Evolutionary conservation across 768 basidiomycete species (phyloP), one percentile per base, ranked within the genome.

Genomic region (Pleurotus pulmonarius): DNA sequence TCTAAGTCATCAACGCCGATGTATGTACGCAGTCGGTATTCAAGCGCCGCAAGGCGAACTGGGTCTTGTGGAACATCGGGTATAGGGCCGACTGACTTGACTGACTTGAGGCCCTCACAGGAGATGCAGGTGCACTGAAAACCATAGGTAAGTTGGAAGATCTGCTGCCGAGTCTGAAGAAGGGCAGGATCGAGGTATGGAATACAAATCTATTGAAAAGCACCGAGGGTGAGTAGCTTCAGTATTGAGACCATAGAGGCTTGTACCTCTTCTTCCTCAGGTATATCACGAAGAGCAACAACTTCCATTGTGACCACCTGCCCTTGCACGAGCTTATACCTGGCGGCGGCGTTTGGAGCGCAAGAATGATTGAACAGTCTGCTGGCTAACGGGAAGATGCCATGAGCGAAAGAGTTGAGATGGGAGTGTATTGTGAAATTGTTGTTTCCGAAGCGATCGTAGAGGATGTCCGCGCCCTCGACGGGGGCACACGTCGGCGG

Each of bases 341-440:
- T 86, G 29, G 82, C 74, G 22, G 79, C 81, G 13, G 87, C 87
- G 60, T 90, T 91, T 1, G 91, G 89, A 15, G 79, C 61, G 67
- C 91, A 93, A 3, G 88, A 90, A 64, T 93, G 91, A 64, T 93
- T 93, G 73, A 92, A 90, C 11, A 83, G 65, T n/a, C 89, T 78
- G 63, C 91, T 92, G 1, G 91, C 86, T 8, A 82, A 67, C 6
- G 91, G 89, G 59, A 89, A 92, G 38, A 90, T 74, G 0, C 88
- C 91, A 70, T 91, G 86, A 0, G 82, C 91, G 63, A 86, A 73
- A 1, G 86, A 79, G 13, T 72, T 81, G 40, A 92, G 72, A 72
- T 90, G 87, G 2, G 85, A 87, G 63, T 90, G 87, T 20, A 92
- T 71, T 8, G 83, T 77, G 67, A 91, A 92, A 63, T 93, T 91